phyloP scores from a whole-genome alignment of 305 asterid genomes.

The Petunia hybrid region DNA sequence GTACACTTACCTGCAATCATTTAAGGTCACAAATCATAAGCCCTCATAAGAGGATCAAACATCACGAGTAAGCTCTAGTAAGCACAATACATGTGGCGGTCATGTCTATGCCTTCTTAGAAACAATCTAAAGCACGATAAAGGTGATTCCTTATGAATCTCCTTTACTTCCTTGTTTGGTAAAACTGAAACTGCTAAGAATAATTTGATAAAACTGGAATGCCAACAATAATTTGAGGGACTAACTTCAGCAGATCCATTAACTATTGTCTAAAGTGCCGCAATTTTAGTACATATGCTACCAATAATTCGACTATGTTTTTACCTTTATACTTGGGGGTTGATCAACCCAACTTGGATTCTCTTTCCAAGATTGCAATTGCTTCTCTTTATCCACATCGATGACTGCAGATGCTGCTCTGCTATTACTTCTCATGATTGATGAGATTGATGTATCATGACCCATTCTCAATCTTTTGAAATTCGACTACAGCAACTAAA shows the following conservation, averaged over 20 bases:
- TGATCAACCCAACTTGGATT: conserved; percentile 72
- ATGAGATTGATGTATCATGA: conserved; percentile 34
- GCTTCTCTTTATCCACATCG: conserved; percentile 64
- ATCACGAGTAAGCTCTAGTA: background rate
- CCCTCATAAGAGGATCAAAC: background rate
- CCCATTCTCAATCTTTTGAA: conserved; percentile 46
- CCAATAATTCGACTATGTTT: background rate
- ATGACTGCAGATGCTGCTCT: conserved; percentile 40
- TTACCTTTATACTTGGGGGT: conserved; percentile 75
- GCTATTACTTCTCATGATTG: conserved; percentile 36
- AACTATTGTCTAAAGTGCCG: background rate
- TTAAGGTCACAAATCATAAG: conserved; percentile 18
- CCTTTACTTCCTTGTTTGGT: conserved; percentile 1
- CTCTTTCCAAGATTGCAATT: conserved; percentile 77
- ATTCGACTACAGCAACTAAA: conserved; percentile 47
- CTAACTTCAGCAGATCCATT: conserved; percentile 10
- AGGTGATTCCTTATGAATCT: background rate
- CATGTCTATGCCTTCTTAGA: background rate
- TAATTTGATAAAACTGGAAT: background rate
- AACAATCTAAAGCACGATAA: background rate
- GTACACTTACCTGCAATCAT: conserved; percentile 77
- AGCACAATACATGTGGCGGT: background rate
- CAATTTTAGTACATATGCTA: background rate
- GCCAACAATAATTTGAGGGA: background rate
- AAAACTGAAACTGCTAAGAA: background rate